These are phyloP conservation scores for Pochonia chlamydosporia DNA, from an alignment of 2,329 filamentous ascomycete genomes.

Conservation along the genomic window DNA sequence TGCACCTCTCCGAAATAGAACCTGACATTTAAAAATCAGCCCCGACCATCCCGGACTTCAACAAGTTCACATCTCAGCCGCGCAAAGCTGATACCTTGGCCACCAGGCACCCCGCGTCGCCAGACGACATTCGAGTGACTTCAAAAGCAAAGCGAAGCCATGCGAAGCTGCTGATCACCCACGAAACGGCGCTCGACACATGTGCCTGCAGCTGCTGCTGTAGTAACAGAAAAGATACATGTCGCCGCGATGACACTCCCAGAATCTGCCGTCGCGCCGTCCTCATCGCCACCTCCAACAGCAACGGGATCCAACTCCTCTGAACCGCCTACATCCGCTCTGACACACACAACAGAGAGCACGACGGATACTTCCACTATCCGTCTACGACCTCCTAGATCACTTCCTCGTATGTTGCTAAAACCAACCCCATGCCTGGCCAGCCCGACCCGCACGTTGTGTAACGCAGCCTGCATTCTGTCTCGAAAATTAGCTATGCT, in stretches of 20 bases:
- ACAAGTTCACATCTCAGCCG: neutral
- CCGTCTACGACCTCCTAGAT: conserved; percentile 20
- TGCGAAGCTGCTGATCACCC: conserved; percentile 8
- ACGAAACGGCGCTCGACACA: conserved; percentile 1
- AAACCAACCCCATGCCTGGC: too few species aligned
- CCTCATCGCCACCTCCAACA: conserved; percentile 11
- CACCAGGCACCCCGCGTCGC: neutral
- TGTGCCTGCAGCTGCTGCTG: neutral
- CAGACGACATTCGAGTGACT: neutral
- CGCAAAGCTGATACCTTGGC: neutral
- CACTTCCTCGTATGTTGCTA: conserved; percentile 22
- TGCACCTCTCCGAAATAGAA: neutral
- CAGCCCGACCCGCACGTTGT: too few species aligned
- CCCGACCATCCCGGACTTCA: neutral
- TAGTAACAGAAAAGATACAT: neutral
- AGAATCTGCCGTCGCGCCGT: conserved; percentile 6
- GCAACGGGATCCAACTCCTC: conserved; percentile 10
- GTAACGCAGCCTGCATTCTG: neutral
- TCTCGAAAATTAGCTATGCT: neutral
- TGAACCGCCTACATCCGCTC: conserved; percentile 6
- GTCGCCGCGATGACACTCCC: conserved; percentile 1
- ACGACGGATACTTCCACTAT: conserved; percentile 10
- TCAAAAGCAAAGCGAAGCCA: neutral
- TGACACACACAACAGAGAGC: conserved; percentile 8
- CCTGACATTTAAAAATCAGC: neutral